These are phyloP conservation scores for Candida sphagnicola DNA, from an alignment of 805 yeast genomes.

Conservation along the genomic window DNA sequence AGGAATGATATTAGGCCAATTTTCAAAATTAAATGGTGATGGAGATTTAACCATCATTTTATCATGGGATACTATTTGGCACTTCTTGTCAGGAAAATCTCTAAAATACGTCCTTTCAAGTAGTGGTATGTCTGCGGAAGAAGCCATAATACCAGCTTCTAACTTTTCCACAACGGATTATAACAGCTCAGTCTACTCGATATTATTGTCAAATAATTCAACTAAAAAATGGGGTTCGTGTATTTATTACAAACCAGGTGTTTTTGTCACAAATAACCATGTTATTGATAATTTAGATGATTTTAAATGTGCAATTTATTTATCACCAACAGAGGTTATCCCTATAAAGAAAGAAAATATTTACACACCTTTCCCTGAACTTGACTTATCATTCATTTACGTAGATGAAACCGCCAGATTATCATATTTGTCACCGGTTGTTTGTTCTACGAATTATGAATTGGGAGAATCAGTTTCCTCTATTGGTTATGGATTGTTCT, in stretches of 20 bases:
- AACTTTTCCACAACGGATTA: not conserved
- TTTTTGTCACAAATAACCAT: constrained; percentile 40
- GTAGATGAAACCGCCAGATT: constrained; percentile 13
- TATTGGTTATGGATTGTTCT: constrained; percentile 39
- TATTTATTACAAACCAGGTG: constrained; percentile 23
- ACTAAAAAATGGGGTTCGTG: constrained; percentile 42
- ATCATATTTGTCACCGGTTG: constrained; percentile 1
- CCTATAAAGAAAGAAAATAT: constrained; percentile 16
- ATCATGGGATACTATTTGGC: constrained; percentile 21
- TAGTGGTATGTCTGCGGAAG: constrained; percentile 1
- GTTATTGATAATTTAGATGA: constrained; percentile 20
- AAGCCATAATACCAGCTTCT: not conserved
- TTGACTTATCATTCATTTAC: constrained; percentile 38
- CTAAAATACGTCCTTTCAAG: constrained; percentile 1
- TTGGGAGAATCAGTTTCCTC: constrained; percentile 24
- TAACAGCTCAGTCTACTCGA: constrained; percentile 15
- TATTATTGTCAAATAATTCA: constrained; percentile 8
- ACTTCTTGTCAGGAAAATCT: constrained; percentile 3
- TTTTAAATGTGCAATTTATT: constrained; percentile 5
- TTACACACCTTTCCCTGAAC: constrained; percentile 24
- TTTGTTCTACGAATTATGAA: not conserved
- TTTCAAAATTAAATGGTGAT: constrained; percentile 39
- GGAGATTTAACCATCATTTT: constrained; percentile 39
- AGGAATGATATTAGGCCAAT: constrained; percentile 38
- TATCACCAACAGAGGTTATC: constrained; percentile 3